phyloP scores from a whole-genome alignment of 306 rosid species.

The Erythrophleum fordii region DNA sequence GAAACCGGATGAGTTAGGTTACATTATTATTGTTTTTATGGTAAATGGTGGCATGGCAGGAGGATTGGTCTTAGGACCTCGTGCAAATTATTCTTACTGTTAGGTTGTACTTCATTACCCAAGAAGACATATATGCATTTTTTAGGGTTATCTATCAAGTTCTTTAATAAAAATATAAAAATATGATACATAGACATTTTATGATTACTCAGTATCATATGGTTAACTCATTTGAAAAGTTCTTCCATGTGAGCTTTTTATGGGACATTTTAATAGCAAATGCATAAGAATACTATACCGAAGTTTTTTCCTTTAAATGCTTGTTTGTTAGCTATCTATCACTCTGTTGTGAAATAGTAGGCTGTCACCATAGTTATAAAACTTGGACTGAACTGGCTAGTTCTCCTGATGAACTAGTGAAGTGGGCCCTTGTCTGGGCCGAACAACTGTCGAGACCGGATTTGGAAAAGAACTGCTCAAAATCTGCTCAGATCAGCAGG shows the following conservation, averaged over 20 bases:
- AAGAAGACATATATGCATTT: background rate
- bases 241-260: background rate
- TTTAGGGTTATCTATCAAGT: background rate
- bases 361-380: too few relatives aligned
- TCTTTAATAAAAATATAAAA: background rate
- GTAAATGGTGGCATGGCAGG: too few relatives aligned
- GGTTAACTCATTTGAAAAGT: background rate
- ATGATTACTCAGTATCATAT: too few relatives aligned
- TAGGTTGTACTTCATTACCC: background rate
- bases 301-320: background rate
- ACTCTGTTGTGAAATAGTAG: too few relatives aligned
- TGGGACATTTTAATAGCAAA: background rate
- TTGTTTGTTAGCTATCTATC: background rate
- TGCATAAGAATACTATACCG: background rate
- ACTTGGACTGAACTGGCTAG: too few relatives aligned
- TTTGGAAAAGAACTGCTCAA: too few relatives aligned
- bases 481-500: too few relatives aligned
- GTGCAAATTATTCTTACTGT: too few relatives aligned
- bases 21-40: background rate
- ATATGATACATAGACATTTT: background rate
- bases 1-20: background rate
- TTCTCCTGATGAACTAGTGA: too few relatives aligned
- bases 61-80: background rate
- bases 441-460: too few relatives aligned
- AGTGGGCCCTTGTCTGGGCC: too few relatives aligned